phyloP scores from a whole-genome alignment of 2,329 filamentous ascomycete species.

The Uncinocarpus reesii region DNA sequence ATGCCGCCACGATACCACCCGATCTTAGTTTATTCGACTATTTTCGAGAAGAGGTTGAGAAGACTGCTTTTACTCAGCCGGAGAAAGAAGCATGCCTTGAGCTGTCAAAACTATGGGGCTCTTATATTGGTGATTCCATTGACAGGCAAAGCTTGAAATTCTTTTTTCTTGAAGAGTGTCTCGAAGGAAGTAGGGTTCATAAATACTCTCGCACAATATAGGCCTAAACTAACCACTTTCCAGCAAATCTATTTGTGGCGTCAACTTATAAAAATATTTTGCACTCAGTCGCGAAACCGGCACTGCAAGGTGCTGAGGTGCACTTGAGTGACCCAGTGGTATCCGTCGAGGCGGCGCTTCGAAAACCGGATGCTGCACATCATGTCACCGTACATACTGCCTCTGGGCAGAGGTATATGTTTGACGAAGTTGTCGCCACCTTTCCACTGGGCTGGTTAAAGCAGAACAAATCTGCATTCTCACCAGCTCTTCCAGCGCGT shows the following conservation, averaged over 20 bases:
- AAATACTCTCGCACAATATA: background rate
- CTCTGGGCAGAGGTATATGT: slow-evolving; percentile 29
- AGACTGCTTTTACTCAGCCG: slow-evolving; percentile 28
- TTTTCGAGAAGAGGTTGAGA: slow-evolving; percentile 42
- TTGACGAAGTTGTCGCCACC: slow-evolving; percentile 45
- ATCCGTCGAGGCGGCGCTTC: slow-evolving; percentile 27
- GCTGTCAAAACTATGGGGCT: slow-evolving; percentile 52
- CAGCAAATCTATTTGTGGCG: slow-evolving; percentile 53
- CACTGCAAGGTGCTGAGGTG: slow-evolving; percentile 41
- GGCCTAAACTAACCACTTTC: slow-evolving; percentile 10
- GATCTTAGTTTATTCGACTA: slow-evolving; percentile 48
- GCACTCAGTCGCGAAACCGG: slow-evolving; percentile 41
- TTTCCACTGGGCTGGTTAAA: slow-evolving; percentile 47
- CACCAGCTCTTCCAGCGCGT: slow-evolving; percentile 34
- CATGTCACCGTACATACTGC: slow-evolving; percentile 39
- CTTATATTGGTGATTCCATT: slow-evolving; percentile 52
- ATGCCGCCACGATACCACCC: slow-evolving; percentile 42
- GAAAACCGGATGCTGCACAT: slow-evolving; percentile 20
- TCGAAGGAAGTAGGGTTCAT: slow-evolving; percentile 45
- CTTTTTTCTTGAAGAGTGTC: slow-evolving; percentile 56
- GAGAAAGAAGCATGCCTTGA: slow-evolving; percentile 44
- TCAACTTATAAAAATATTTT: slow-evolving; percentile 52
- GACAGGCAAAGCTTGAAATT: slow-evolving; percentile 53
- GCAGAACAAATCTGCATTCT: slow-evolving; percentile 37
- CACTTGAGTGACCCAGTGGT: slow-evolving; percentile 38